These are phyloP conservation scores for Geranium brycei DNA, from an alignment of 345 rosid genomes.

Conservation along the genomic window DNA sequence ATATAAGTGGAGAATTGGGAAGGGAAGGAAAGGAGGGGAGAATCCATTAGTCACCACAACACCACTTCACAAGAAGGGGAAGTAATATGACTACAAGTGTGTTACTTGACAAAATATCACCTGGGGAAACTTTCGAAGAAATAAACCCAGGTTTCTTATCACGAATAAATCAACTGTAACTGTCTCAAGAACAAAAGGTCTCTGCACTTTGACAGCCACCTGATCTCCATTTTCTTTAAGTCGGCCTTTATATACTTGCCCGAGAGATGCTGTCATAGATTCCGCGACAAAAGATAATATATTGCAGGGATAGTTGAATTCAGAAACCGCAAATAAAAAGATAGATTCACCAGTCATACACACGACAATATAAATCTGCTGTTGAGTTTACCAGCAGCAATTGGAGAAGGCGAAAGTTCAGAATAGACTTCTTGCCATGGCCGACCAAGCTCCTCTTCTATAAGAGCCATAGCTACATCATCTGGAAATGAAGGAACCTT, in stretches of 20 bases:
- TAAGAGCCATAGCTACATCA: constrained; percentile 90
- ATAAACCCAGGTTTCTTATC: constrained; percentile 72
- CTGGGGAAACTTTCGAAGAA: constrained; percentile 87
- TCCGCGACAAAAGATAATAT: constrained; percentile 11
- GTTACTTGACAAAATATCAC: constrained; percentile 24
- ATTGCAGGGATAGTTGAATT: not conserved
- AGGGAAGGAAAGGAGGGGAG: not conserved
- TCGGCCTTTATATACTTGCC: constrained; percentile 89
- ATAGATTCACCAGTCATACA: not conserved
- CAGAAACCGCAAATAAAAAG: constrained; percentile 2
- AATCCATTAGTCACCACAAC: not conserved
- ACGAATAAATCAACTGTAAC: constrained; percentile 80
- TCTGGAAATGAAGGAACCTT: constrained; percentile 99
- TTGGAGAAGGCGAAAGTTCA: constrained; percentile 86
- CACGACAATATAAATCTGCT: not conserved
- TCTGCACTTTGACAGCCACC: constrained; percentile 93
- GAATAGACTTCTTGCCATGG: constrained; percentile 83
- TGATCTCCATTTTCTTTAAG: constrained; percentile 79
- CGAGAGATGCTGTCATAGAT: constrained; percentile 68
- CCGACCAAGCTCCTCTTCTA: constrained; percentile 85
- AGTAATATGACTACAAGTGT: not conserved
- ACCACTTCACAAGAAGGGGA: not conserved
- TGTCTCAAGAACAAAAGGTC: constrained; percentile 95
- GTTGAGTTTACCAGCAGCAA: constrained; percentile 67
- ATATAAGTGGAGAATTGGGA: not conserved